phyloP scores from a whole-genome alignment of 2,329 filamentous ascomycete species.

The Beauveria varroae region DNA sequence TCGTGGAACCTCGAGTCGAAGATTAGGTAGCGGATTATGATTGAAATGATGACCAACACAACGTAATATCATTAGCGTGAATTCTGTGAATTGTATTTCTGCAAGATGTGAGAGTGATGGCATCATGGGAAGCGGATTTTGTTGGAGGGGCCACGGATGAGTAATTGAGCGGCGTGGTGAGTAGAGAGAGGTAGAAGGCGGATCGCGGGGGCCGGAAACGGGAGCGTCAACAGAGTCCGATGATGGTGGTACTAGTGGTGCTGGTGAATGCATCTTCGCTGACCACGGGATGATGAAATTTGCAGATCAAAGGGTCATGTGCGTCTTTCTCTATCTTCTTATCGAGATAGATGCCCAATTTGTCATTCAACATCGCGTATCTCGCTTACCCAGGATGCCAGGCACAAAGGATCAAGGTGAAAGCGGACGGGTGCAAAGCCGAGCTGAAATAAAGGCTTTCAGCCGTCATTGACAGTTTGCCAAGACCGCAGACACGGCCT shows the following conservation, averaged over 20 bases:
- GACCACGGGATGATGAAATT: too few species aligned
- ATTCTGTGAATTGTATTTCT: neutral
- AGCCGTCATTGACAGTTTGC: too few species aligned
- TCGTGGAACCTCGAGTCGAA: neutral
- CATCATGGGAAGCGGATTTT: conserved; percentile 4
- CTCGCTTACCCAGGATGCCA: too few species aligned
- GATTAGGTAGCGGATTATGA: neutral
- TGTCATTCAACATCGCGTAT: too few species aligned
- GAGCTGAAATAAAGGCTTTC: too few species aligned
- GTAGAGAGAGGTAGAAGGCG: neutral
- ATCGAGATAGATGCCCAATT: too few species aligned
- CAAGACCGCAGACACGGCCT: too few species aligned
- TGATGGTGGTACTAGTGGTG: neutral
- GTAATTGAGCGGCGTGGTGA: neutral
- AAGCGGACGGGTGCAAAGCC: too few species aligned
- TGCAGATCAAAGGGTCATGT: too few species aligned
- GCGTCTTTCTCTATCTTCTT: too few species aligned
- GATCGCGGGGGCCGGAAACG: neutral
- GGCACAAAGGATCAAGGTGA: too few species aligned
- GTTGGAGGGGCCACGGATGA: neutral
- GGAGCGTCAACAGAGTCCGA: neutral
- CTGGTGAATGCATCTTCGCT: neutral
- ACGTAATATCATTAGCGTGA: neutral
- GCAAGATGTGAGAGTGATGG: neutral
- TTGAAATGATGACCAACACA: neutral